A percentile compares a stretch with the other conserved stretches of the same genome.
These are phyloP conservation scores for Dillenia suffruticosa DNA, from an alignment of 164 flowering plant species.

Conservation along the genomic window DNA sequence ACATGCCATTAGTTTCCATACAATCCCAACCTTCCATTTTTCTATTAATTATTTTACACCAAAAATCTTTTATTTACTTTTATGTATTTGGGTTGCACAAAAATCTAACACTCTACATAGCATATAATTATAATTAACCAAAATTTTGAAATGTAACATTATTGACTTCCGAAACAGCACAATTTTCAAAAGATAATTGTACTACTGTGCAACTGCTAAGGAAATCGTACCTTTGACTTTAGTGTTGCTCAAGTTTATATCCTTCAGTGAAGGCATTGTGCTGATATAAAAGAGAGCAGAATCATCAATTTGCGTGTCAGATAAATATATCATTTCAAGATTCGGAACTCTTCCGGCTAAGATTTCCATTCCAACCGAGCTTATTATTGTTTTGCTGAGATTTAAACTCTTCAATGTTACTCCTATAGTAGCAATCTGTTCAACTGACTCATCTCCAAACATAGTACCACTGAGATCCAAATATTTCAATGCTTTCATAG, in stretches of 20 bases:
- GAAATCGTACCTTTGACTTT: conserved; percentile 54
- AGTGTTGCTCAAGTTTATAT: conserved; percentile 60
- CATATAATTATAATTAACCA: no score
- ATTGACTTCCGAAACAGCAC: no score
- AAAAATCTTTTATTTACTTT: no score
- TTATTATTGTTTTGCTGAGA: conserved; percentile 61
- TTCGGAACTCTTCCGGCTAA: conserved; percentile 67
- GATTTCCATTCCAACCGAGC: conserved; percentile 53
- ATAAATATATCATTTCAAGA: conserved; percentile 55
- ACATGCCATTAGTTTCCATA: no score
- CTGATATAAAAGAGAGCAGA: conserved; percentile 45
- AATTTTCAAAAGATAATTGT: no score
- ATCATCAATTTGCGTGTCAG: conserved; percentile 64
- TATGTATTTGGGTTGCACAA: no score
- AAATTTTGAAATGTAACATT: no score
- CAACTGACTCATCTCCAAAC: conserved; percentile 53
- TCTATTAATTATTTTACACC: no score
- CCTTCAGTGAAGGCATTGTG: conserved; percentile 57
- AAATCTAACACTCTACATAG: no score
- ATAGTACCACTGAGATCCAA: conserved; percentile 63
- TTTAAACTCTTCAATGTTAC: conserved; percentile 52
- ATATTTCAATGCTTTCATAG: conserved; percentile 45
- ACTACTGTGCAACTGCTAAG: no score
- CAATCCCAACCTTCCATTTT: no score
- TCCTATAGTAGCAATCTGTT: conserved; percentile 47